A percentile compares a stretch with the other conserved stretches of the same genome.
phyloP scores from a whole-genome alignment of 2,329 filamentous ascomycete species.

The Aplosporella prunicola region DNA sequence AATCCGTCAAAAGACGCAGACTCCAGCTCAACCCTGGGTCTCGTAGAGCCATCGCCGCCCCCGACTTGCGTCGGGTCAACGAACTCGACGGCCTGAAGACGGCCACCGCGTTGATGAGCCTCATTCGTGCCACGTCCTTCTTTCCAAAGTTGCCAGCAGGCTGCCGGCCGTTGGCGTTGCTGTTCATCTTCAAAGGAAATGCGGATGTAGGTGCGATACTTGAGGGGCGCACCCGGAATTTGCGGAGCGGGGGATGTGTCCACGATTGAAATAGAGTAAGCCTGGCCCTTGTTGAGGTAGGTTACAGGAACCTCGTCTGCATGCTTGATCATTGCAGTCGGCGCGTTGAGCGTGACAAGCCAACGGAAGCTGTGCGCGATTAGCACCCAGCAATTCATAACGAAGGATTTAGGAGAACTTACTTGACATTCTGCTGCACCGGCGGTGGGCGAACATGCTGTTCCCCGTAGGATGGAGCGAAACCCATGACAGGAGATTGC shows the following conservation, averaged over 20 bases:
- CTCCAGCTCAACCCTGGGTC: constrained; percentile 41
- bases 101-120: constrained; percentile 85
- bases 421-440: constrained; percentile 36
- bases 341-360: constrained; percentile 80
- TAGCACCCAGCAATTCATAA: constrained; percentile 17
- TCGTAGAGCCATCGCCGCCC: constrained; percentile 40
- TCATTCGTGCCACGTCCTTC: constrained; percentile 93
- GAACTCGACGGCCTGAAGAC: constrained; percentile 89
- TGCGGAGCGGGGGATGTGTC: constrained; percentile 56
- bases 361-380: constrained; percentile 62
- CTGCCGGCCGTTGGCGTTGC: constrained; percentile 70
- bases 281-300: constrained; percentile 95
- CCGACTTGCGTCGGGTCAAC: constrained; percentile 56
- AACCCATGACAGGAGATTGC: constrained; percentile 51
- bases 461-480: constrained; percentile 37
- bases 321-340: constrained; percentile 91
- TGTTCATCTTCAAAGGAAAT: constrained; percentile 96
- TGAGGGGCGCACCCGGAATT: constrained; percentile 50
- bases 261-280: constrained; percentile 75
- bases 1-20: constrained; percentile 85
- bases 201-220: constrained; percentile 85
- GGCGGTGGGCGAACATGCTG: constrained; percentile 43
- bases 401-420: constrained; percentile 23
- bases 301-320: constrained; percentile 90
- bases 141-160: constrained; percentile 91